Conservation (phyloP, 345 rosid species). For the Sonneratia caseolaris region DNA sequence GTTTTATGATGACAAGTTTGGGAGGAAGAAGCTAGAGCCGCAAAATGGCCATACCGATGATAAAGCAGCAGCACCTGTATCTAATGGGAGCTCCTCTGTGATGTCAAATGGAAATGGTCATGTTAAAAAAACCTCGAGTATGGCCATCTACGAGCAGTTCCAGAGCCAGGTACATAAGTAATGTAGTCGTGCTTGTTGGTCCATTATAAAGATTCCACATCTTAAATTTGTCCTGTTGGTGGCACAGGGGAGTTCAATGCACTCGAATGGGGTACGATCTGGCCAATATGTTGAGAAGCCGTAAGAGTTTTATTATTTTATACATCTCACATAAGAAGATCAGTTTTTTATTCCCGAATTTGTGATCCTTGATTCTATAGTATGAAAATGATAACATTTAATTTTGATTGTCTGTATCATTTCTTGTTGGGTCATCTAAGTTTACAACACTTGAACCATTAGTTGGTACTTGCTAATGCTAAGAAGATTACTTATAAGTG, state of each 20-base stretch:
- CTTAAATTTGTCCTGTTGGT: constrained; percentile 6
- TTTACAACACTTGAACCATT: neutral
- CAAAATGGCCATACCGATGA: constrained; percentile 31
- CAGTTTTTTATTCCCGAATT: neutral
- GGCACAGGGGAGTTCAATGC: constrained; percentile 32
- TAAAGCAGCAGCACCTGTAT: constrained; percentile 14
- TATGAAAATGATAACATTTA: neutral
- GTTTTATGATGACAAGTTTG: constrained; percentile 81
- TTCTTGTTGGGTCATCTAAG: neutral
- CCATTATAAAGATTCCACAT: neutral
- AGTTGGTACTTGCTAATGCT: neutral
- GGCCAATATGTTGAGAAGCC: constrained; percentile 43
- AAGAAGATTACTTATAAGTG: neutral
- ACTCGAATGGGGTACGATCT: constrained; percentile 26
- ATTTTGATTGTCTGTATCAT: neutral
- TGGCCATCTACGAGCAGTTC: constrained; percentile 66
- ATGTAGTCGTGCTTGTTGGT: neutral
- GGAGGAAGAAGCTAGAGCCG: constrained; percentile 58
- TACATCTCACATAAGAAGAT: neutral
- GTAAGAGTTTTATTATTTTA: constrained; percentile 31
- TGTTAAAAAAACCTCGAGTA: constrained; percentile 38
- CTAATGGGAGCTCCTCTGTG: constrained; percentile 24
- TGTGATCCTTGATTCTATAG: neutral
- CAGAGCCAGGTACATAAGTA: constrained; percentile 37
- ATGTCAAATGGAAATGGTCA: constrained; percentile 32